Evolutionary conservation across 169 alveolate genomes (phyloP), one percentile per base, ranked within the genome.

Genomic region (Theileria parva): DNA sequence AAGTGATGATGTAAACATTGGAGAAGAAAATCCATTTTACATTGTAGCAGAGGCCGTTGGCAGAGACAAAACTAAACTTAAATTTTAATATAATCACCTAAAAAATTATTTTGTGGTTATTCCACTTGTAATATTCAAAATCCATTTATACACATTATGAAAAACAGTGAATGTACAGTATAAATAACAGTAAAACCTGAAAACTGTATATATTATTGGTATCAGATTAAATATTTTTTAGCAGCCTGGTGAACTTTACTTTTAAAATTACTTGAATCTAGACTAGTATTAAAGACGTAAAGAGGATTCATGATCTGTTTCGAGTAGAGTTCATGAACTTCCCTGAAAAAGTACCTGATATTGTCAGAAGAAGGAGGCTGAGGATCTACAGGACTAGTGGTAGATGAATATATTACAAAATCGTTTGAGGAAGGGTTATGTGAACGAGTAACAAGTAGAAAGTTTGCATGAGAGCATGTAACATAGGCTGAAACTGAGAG

Each of bases 401-500:
- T 86, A n/a, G 53, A 21, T 0, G 51, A 7, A 37, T 74, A 86
- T 39, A 73, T 59, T 37, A 50, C 66, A 6, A 67, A 23, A 17
- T 55, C 76, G 1, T 81, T 60, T 32, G 37, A 8, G n/a, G 72
- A 79, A 76, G 81, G 60, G 19, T 72, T 67, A 7, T 86, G 65
- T 69, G 92, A 86, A 27, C 92, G 90, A 19, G 94, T 93, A 12
- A 94, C 88, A 28, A 94, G 92, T 75, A 94, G 71, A 48, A 94
- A 88, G 57, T 86, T 89, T 15, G 87, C 77, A 80, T 94, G 95
- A 23, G 95, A 93, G 55, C 93, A 83, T 4, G 97, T 94, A 64
- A 94, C 94, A 63, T 88, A 94, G 27, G 96, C 97, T 13, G 96
- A 93, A 28, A 94, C 97, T 7, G 91, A 77, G 37, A 94, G 85